Evolutionary conservation across 768 basidiomycete species (phyloP).

Genomic region (Infundibulicybe gibba): DNA sequence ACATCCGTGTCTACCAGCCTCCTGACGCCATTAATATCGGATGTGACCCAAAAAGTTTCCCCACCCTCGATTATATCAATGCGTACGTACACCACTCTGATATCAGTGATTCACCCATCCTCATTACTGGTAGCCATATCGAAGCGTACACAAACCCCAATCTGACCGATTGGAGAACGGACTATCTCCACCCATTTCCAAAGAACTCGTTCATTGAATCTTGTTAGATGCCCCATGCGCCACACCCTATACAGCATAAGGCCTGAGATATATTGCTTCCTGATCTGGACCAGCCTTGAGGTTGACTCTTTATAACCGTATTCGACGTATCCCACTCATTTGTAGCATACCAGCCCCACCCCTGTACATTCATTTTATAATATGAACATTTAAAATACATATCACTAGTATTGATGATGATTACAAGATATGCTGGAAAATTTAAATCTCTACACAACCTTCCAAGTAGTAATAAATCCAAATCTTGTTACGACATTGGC

Average conservation of each 20-base stretch:
- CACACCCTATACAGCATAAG: too few relatives aligned
- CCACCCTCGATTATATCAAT: slow-evolving; percentile 66
- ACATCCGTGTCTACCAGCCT: slow-evolving; percentile 66
- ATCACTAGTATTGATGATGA: too few relatives aligned
- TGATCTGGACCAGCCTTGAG: too few relatives aligned
- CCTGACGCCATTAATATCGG: slow-evolving; percentile 55
- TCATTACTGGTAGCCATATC: slow-evolving; percentile 29
- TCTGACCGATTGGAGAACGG: slow-evolving; percentile 37
- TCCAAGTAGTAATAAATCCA: too few relatives aligned
- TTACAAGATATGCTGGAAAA: too few relatives aligned
- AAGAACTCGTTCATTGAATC: slow-evolving; percentile 44
- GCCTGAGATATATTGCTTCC: too few relatives aligned
- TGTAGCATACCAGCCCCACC: slow-evolving; percentile 1
- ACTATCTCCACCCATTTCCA: slow-evolving; percentile 49
- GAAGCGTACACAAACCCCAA: slow-evolving; percentile 71
- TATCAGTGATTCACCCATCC: background rate
- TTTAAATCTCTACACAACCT: too few relatives aligned
- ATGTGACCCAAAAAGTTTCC: slow-evolving; percentile 58
- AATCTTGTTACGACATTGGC: slow-evolving; percentile 9
- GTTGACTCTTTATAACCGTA: background rate
- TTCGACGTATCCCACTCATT: too few relatives aligned
- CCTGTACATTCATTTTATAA: background rate
- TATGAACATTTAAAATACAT: too few relatives aligned
- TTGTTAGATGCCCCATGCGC: slow-evolving; percentile 11
- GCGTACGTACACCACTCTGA: slow-evolving; percentile 26